Base-by-base conservation (phyloP, 2,329 filamentous ascomycete genomes). In the Hyphodiscus sp. region DNA sequence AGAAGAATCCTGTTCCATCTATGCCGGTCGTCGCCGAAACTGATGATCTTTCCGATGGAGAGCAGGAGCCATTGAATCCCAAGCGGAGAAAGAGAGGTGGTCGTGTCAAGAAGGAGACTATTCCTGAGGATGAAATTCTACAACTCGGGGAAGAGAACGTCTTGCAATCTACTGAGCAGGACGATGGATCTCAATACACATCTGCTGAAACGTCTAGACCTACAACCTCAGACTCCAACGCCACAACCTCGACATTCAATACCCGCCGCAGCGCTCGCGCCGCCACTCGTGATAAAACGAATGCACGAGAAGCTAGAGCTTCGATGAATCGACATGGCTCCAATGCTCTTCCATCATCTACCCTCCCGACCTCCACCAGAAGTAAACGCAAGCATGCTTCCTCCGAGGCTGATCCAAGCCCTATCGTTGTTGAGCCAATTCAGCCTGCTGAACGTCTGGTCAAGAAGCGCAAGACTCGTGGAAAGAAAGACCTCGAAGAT, bases 301-400 rank as follows among this genome's bases (percentile, higher is more conserved):
- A 50, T 43, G 20, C 50, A 49, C 26, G 59, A 54, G 33, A 49
- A 52, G 41, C 11, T 10, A 26, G 38, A 5, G 30, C 33, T 3
- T 13, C 33, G 4, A 13, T 30, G 41, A 16, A 29, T 38, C 29
- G 45, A 26, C 29, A 13, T 48, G 26, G 44, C 43, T 67, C 63
- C 46, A 41, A n/a, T 18, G 13, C 18, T 42, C 11, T 58, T 81
- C 79, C 42, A 23, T 18, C 20, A 9, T 20, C 44, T 15, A 23
- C 51, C 11, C 30, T 47, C 43, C 46, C 50, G 7, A 15, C 51
- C 23, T 50, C 53, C n/a, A 44, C 50, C 9, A 47, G 53, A 46
- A 50, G 26, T 41, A 56, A 56, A 29, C 53, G 53, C 46, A 53
- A 56, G 47, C 51, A 42, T 42, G 38, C 11, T n/a, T 33, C 33